phyloP scores from a whole-genome alignment of 2,329 filamentous ascomycete species.

The Ophiostoma australiae region DNA sequence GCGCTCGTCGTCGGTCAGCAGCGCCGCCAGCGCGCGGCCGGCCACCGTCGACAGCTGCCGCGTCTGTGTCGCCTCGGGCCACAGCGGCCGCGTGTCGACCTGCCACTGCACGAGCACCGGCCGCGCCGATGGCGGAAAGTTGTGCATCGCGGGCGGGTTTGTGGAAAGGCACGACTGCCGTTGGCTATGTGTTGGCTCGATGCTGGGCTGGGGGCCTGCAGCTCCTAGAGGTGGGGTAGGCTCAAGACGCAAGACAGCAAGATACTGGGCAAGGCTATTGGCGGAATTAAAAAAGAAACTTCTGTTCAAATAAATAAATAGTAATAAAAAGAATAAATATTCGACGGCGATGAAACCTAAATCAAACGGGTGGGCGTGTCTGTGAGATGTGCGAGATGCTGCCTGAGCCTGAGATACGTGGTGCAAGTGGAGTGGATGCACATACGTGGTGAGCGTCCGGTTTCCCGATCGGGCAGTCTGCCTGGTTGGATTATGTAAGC shows the following conservation, averaged over 20 bases:
- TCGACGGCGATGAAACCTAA: not conserved
- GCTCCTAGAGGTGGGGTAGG: not conserved
- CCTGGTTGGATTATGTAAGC: conserved; percentile 3
- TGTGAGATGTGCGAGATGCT: not conserved
- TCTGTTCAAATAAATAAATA: no score
- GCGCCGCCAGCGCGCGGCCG: conserved; percentile 44
- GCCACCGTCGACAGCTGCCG: conserved; percentile 45
- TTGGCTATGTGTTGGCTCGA: no score
- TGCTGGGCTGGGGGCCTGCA: no score
- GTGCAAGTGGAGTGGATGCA: conserved; percentile 11
- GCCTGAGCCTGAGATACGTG: not conserved
- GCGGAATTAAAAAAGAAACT: not conserved
- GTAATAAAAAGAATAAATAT: not conserved
- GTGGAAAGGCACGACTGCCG: not conserved
- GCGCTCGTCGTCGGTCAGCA: conserved; percentile 53
- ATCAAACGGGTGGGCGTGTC: not conserved
- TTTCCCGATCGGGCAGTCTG: conserved; percentile 1
- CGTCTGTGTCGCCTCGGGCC: conserved; percentile 49
- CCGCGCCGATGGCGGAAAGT: not conserved
- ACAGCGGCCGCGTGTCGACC: conserved; percentile 56
- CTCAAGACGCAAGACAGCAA: not conserved
- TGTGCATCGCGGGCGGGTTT: not conserved
- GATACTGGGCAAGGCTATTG: not conserved
- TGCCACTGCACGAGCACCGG: conserved; percentile 54
- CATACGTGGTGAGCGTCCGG: not conserved